phyloP scores from a whole-genome alignment of 306 rosid genomes.

The Lagenaria siceraria region DNA sequence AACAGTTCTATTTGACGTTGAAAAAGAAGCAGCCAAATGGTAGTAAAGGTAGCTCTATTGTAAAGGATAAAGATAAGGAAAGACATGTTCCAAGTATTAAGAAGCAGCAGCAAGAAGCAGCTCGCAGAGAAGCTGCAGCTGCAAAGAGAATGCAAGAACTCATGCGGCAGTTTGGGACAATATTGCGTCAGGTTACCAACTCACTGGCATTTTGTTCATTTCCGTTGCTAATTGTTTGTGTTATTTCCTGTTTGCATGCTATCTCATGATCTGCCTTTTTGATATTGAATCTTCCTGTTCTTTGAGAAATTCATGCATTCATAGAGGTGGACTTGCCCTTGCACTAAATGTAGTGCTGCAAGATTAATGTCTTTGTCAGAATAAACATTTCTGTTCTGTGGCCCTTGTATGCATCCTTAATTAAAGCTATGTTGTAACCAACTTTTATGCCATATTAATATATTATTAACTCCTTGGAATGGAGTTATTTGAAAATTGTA shows the following conservation, averaged over 20 bases:
- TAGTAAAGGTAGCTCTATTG: conserved; percentile 36
- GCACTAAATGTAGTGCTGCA: not conserved
- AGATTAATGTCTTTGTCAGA: not conserved
- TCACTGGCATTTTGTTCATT: not conserved
- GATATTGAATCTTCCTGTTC: not conserved
- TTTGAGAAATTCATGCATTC: not conserved
- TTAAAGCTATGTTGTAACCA: not conserved
- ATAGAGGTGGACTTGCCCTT: not conserved
- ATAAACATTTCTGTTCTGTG: not conserved
- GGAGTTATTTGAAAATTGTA: not conserved
- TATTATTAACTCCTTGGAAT: not conserved
- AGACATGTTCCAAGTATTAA: conserved; percentile 56
- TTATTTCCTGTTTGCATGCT: not conserved
- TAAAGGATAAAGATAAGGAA: conserved; percentile 59
- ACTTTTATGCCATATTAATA: not conserved
- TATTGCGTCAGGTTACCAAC: conserved; percentile 59
- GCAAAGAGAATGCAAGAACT: conserved; percentile 89
- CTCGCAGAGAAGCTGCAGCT: conserved; percentile 68
- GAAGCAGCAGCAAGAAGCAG: conserved; percentile 69
- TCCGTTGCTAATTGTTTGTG: not conserved
- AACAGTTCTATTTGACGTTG: conserved; percentile 25
- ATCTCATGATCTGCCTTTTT: not conserved
- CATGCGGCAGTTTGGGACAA: conserved; percentile 74
- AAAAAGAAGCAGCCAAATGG: conserved; percentile 34
- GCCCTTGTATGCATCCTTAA: not conserved